Percentiles rank a stretch among this genome's conserved stretches.
Evolutionary conservation across 345 rosid genomes (phyloP).

Genomic region (Pelargonium nanum): DNA sequence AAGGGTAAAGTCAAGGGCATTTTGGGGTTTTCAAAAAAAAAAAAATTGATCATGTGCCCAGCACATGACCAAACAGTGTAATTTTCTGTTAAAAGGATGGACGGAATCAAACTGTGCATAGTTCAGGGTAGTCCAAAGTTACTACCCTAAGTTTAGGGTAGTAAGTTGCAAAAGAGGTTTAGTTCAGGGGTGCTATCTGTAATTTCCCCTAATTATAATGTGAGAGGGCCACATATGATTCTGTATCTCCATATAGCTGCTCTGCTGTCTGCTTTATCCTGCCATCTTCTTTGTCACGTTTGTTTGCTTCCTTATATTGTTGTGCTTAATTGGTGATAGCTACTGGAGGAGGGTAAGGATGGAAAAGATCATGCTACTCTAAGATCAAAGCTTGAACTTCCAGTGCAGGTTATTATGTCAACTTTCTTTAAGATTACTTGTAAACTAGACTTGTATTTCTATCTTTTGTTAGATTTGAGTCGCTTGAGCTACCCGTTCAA

Average conservation of each 20-base stretch:
- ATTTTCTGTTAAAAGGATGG: too few relatives aligned
- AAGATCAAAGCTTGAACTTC: conserved; percentile 97
- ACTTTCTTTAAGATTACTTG: conserved; percentile 4
- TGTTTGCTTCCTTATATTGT: background rate
- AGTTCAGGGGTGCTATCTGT: too few relatives aligned
- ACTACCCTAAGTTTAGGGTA: too few relatives aligned
- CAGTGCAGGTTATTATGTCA: conserved; percentile 69
- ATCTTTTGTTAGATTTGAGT: conserved; percentile 3
- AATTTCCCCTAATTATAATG: background rate
- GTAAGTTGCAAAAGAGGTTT: too few relatives aligned
- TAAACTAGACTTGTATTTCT: background rate
- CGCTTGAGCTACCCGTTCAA: conserved; percentile 3
- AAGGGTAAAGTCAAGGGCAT: background rate
- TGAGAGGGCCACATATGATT: background rate
- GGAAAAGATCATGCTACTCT: conserved; percentile 77
- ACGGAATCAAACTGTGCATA: too few relatives aligned
- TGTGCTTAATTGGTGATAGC: conserved; percentile 26
- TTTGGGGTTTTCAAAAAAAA: too few relatives aligned
- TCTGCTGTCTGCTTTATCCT: background rate
- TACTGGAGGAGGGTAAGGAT: conserved; percentile 91
- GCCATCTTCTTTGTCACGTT: background rate
- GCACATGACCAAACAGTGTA: too few relatives aligned
- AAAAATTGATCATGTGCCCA: too few relatives aligned
- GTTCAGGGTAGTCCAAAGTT: too few relatives aligned
- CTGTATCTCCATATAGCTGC: too few relatives aligned